phyloP scores from a whole-genome alignment of 192 early-diverging fungal species.

The Allomyces arbusculus region DNA sequence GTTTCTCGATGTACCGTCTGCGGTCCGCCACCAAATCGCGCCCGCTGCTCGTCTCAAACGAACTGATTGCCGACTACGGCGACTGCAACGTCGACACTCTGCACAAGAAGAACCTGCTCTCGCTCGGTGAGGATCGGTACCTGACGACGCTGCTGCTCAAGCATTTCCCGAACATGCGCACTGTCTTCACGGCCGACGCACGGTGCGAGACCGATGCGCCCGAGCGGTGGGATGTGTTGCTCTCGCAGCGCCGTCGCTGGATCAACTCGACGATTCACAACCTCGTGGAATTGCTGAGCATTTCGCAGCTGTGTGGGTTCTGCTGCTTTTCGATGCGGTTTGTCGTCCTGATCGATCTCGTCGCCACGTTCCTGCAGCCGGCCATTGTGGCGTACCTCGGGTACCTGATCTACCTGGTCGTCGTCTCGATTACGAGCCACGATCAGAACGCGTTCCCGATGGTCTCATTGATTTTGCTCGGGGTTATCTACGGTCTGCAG shows the following conservation, averaged over 20 bases:
- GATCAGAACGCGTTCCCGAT: conserved; percentile 28
- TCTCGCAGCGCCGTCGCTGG: conserved; percentile 98
- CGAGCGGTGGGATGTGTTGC: conserved; percentile 72
- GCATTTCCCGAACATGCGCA: conserved; percentile 92
- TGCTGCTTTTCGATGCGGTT: conserved; percentile 95
- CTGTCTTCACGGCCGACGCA: conserved; percentile 80
- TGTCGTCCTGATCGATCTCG: conserved; percentile 83
- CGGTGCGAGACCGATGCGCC: conserved; percentile 85
- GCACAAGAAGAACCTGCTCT: conserved; percentile 92
- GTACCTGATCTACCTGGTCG: conserved; percentile 54
- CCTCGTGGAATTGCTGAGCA: conserved; percentile 74
- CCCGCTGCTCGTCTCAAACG: conserved; percentile 62
- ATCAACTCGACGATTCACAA: conserved; percentile 99
- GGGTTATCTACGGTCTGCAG: conserved; percentile 73
- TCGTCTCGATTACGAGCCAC: conserved; percentile 18
- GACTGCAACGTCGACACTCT: conserved; percentile 84
- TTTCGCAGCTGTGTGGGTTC: conserved; percentile 91
- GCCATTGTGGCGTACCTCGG: conserved; percentile 71
- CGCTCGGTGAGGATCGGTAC: conserved; percentile 92
- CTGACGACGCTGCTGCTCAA: conserved; percentile 86
- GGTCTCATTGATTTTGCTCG: conserved; percentile 67
- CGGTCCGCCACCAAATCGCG: conserved; percentile 37
- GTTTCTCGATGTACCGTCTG: conserved; percentile 72
- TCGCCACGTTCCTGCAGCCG: conserved; percentile 82
- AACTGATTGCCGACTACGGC: conserved; percentile 67